Evolutionary conservation across 2,329 filamentous ascomycete genomes (phyloP), one percentile per base, ranked within the genome.

Genomic region (Xylaria sp.): DNA sequence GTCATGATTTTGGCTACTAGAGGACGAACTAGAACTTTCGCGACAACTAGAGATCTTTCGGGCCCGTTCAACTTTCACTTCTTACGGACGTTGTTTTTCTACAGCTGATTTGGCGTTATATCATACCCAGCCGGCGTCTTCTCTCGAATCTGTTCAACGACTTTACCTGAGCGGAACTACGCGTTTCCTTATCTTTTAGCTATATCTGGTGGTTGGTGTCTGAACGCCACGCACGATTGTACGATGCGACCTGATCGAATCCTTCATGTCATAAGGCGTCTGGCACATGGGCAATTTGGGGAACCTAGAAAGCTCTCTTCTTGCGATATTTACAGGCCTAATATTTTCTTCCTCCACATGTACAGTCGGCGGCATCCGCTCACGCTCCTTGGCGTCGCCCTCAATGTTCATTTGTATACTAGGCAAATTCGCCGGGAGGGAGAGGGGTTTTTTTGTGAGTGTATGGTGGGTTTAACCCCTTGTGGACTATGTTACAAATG

Each of bases 371-470:
- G 54, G 63, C 52, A 74, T 69, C 69, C 72, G 57, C 73, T 67
- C 69, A 69, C 66, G 66, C 66, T 73, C 58, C 54, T 62, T 66
- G 54, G 70, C 67, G 63, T 72, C 58, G 57, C 58, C 44, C 68
- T 68, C 62, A 67, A 68, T 66, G 52, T 72, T 72, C 69, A 67
- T 73, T 70, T 73, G 63, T 76, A 76, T 74, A 76, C 63, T 69
- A 76, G 69, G 71, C 61, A 58, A 37, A 46, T 15, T 31, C 52
- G 46, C 63, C 52, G 51, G 51, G 71, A 69, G 66, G 57, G 39
- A 31, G 25, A 67, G 66, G 66, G 63, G 65, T 67, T 67, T 12
- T 50, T 73, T 63, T 68, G 63, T 59, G 56, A 73, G 71, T 51
- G 72, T 71, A 52, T 68, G 50, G 57, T 48, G 48, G 63, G 28